Percentiles rank a stretch among this genome's conserved stretches.
Conservation (phyloP, 2,329 filamentous ascomycete genomes). For the Trichophyton rubrum region DNA sequence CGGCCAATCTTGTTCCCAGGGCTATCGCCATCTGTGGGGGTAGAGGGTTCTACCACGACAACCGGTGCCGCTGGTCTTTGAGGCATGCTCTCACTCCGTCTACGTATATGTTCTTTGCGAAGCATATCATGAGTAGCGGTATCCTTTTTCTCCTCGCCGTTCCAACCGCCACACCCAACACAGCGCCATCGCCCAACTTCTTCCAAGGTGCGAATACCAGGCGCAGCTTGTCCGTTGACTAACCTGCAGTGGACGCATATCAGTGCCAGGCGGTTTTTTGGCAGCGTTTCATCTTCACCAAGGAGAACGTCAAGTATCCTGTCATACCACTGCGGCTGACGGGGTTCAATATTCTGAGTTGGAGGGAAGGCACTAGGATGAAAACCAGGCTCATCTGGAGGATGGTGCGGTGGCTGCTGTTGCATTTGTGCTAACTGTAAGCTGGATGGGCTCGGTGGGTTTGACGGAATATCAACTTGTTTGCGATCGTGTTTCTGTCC, state of each 20-base stretch:
- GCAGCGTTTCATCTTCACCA: conserved; percentile 84
- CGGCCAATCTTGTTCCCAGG: not conserved
- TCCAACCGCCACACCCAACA: conserved; percentile 66
- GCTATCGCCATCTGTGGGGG: not conserved
- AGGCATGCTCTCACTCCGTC: conserved; percentile 4
- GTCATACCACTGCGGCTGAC: conserved; percentile 72
- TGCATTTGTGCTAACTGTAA: conserved; percentile 10
- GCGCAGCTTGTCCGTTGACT: conserved; percentile 91
- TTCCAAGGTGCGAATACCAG: conserved; percentile 61
- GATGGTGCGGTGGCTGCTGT: not conserved
- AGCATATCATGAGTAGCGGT: conserved; percentile 6
- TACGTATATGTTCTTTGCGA: not conserved
- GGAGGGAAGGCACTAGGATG: conserved; percentile 37
- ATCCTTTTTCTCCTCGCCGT: conserved; percentile 64
- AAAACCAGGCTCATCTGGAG: conserved; percentile 32
- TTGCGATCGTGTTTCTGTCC: conserved; percentile 17
- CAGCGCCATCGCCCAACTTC: conserved; percentile 84
- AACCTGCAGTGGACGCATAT: conserved; percentile 73
- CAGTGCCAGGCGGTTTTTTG: conserved; percentile 80
- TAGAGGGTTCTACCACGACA: not conserved
- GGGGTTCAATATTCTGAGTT: conserved; percentile 23
- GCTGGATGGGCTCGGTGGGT: not conserved
- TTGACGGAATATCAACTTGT: conserved; percentile 2
- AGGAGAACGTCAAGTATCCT: conserved; percentile 81
- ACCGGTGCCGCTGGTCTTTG: not conserved